Conservation (phyloP, 2,329 filamentous ascomycete species). For the Lizonia empirigonia region DNA sequence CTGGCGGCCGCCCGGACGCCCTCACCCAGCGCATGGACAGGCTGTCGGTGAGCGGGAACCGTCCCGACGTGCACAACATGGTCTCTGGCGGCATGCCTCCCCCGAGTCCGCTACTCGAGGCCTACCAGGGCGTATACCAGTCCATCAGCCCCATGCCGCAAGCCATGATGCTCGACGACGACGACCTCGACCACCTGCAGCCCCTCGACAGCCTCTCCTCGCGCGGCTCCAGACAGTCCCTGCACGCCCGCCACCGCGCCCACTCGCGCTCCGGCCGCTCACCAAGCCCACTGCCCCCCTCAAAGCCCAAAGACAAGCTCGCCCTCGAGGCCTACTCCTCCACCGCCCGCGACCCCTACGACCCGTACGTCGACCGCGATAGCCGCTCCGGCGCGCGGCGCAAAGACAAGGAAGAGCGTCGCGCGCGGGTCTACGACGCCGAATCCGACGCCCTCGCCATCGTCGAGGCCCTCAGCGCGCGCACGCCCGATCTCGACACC, state of each 20-base stretch:
- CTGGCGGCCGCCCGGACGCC: constrained; percentile 40
- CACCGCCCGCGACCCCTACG: constrained; percentile 21
- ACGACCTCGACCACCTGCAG: constrained; percentile 55
- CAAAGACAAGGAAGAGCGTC: constrained; percentile 57
- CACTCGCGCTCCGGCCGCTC: constrained; percentile 43
- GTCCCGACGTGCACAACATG: constrained; percentile 34
- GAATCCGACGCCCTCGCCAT: constrained; percentile 77
- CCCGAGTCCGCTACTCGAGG: constrained; percentile 83
- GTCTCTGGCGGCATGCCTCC: constrained; percentile 60
- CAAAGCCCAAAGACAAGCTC: constrained; percentile 40
- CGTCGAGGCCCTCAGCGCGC: constrained; percentile 73
- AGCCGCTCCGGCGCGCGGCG: constrained; percentile 8
- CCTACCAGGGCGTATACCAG: constrained; percentile 93
- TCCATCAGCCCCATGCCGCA: constrained; percentile 94
- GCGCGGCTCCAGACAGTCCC: constrained; percentile 34
- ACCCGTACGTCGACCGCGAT: constrained; percentile 19
- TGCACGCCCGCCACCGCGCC: constrained; percentile 36
- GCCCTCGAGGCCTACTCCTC: constrained; percentile 42
- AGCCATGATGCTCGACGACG: constrained; percentile 64
- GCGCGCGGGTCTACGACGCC: constrained; percentile 80
- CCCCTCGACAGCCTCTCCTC: constrained; percentile 43
- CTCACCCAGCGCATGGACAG: constrained; percentile 52
- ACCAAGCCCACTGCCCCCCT: constrained; percentile 33
- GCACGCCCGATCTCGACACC: constrained; percentile 67
- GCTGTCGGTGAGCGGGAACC: constrained; percentile 54